These are phyloP conservation scores for Emydomyces testavorans DNA, from an alignment of 2,329 filamentous ascomycete species.

Conservation along the genomic window DNA sequence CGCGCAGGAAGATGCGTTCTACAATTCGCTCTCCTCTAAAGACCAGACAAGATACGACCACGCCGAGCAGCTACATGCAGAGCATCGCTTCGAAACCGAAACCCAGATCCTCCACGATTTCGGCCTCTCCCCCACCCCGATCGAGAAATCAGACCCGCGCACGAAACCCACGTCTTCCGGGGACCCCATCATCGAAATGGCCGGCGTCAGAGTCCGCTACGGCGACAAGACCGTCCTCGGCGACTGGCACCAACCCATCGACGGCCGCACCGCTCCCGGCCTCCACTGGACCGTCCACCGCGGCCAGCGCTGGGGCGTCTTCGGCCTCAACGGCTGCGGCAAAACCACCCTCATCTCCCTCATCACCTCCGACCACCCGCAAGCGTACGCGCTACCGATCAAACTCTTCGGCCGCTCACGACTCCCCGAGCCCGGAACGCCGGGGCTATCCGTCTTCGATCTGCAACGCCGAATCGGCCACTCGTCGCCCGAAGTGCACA, in stretches of 20 bases:
- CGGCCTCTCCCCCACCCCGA: conserved; percentile 1
- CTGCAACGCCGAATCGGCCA: conserved; percentile 83
- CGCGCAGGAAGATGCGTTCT: conserved; percentile 9
- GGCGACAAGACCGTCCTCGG: conserved; percentile 66
- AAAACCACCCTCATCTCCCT: conserved; percentile 91
- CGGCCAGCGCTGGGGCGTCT: conserved; percentile 81
- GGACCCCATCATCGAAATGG: conserved; percentile 73
- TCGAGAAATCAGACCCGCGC: not conserved
- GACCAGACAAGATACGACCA: conserved; percentile 14
- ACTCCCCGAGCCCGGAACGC: conserved; percentile 58
- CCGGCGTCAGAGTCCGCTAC: conserved; percentile 71
- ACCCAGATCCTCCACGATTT: conserved; percentile 12
- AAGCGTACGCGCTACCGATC: conserved; percentile 81
- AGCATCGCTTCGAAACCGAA: conserved; percentile 17
- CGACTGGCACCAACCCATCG: conserved; percentile 57
- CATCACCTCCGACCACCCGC: conserved; percentile 90
- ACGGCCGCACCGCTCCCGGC: conserved; percentile 43
- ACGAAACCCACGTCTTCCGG: conserved; percentile 29
- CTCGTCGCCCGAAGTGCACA: conserved; percentile 85
- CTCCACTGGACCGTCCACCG: conserved; percentile 72
- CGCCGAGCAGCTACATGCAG: conserved; percentile 3
- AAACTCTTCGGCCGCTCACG: conserved; percentile 73
- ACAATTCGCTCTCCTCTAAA: conserved; percentile 11
- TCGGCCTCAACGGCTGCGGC: conserved; percentile 85
- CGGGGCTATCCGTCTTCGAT: conserved; percentile 81